phyloP scores from a whole-genome alignment of 2,329 filamentous ascomycete species.

The Apiospora pterosperma region DNA sequence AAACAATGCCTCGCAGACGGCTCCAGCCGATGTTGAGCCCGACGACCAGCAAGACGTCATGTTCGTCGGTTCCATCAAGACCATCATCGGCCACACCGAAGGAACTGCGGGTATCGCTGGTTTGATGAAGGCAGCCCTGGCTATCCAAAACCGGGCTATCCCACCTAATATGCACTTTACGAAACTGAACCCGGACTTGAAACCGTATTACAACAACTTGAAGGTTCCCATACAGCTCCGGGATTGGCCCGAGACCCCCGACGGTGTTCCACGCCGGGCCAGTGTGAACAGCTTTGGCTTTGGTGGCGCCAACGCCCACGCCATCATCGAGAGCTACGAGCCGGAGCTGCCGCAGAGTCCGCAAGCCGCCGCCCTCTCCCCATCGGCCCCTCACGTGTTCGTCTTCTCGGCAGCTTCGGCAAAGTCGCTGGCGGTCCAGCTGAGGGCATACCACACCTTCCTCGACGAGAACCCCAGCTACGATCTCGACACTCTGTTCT shows the following conservation, averaged over 20 bases:
- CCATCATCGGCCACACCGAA: constrained; percentile 46
- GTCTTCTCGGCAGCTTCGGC: background rate
- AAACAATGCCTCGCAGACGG: constrained; percentile 24
- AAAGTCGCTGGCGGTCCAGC: background rate
- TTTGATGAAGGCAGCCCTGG: constrained; percentile 39
- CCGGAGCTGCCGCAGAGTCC: constrained; percentile 11
- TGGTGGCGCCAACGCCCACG: constrained; percentile 41
- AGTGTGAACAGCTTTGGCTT: constrained; percentile 34
- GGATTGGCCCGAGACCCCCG: constrained; percentile 30
- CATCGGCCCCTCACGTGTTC: constrained; percentile 17
- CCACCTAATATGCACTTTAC: constrained; percentile 42
- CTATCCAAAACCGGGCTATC: constrained; percentile 34
- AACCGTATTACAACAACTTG: constrained; percentile 29
- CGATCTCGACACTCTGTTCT: background rate
- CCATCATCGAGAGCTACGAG: constrained; percentile 37
- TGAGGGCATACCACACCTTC: background rate
- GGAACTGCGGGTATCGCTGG: too few species aligned
- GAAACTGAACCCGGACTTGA: constrained; percentile 35
- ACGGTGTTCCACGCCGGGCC: constrained; percentile 33
- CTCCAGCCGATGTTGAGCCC: constrained; percentile 8
- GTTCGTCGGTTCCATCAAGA: constrained; percentile 42
- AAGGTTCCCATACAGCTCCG: constrained; percentile 27
- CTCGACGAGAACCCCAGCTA: background rate
- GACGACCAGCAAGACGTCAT: background rate
- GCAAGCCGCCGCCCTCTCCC: background rate